Conservation (phyloP, 345 rosid species). For the Eucalyptus fibrosa region DNA sequence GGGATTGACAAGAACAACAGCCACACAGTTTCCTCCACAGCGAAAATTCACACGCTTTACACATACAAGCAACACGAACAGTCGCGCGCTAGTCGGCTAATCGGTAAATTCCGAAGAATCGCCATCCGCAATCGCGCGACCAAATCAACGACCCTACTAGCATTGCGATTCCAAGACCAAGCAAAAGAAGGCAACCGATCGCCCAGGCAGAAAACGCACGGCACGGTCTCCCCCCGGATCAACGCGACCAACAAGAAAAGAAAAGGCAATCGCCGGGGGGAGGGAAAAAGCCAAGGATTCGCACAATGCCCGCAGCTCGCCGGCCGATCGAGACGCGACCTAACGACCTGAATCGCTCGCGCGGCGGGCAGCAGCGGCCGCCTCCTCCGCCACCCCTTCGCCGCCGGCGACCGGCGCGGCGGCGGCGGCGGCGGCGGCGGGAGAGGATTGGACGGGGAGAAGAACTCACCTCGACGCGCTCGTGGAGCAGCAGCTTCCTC, state of each 20-base stretch:
- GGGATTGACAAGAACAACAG: background rate
- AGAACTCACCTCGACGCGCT: slow-evolving; percentile 16
- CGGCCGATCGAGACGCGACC: background rate
- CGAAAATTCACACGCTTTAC: background rate
- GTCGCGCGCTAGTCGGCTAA: background rate
- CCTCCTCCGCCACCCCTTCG: background rate
- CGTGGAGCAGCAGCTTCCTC: slow-evolving; percentile 19
- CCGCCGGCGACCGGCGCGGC: background rate
- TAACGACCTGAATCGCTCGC: background rate
- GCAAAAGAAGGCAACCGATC: background rate
- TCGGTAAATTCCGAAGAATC: background rate
- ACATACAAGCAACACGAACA: background rate
- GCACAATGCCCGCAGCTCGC: background rate
- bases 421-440: background rate
- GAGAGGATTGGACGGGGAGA: too few relatives aligned
- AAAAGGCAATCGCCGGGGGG: background rate
- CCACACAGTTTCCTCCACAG: background rate
- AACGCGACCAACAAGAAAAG: background rate
- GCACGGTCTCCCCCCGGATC: background rate
- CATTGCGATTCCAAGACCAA: background rate
- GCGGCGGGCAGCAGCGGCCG: background rate
- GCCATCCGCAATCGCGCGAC: background rate
- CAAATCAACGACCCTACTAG: background rate
- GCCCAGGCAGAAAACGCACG: background rate
- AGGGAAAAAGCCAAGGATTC: background rate